Evolutionary conservation across 768 basidiomycete species (phyloP).

Genomic region (Trametes cubensis): DNA sequence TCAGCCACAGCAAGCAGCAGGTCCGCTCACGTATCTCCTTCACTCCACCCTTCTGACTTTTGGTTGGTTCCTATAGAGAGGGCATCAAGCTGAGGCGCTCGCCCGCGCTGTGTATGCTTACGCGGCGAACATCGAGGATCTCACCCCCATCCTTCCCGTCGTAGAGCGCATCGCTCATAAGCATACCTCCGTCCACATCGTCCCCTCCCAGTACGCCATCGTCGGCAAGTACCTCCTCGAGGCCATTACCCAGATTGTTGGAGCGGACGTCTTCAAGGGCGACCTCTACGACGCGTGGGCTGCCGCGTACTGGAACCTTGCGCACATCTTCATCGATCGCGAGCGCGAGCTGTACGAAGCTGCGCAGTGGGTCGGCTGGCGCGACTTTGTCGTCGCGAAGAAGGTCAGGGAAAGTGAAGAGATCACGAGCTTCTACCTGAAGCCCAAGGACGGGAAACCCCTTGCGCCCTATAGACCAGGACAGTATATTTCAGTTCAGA

Average conservation of each 20-base stretch:
- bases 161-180: conserved; percentile 31
- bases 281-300: conserved; percentile 27
- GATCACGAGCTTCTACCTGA: conserved; percentile 31
- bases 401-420: conserved; percentile 27
- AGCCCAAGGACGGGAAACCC: conserved; percentile 25
- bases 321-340: conserved; percentile 29
- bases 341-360: conserved; percentile 28
- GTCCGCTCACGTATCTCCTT: conserved; percentile 1
- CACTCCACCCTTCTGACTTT: neutral
- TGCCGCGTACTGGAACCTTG: conserved; percentile 31
- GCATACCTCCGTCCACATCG: conserved; percentile 32
- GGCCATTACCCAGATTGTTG: conserved; percentile 28
- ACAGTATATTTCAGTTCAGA: conserved; percentile 31
- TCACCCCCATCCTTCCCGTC: conserved; percentile 28
- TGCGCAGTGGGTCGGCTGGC: conserved; percentile 28
- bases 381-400: conserved; percentile 27
- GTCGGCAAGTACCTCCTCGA: conserved; percentile 28
- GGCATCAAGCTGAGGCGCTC: conserved; percentile 28
- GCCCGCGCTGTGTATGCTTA: conserved; percentile 25
- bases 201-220: conserved; percentile 29
- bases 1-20: conserved; percentile 30
- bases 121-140: conserved; percentile 30
- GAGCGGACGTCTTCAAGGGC: conserved; percentile 10
- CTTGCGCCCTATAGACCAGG: conserved; percentile 25
- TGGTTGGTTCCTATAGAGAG: conserved; percentile 9